Conservation (phyloP, 2,329 filamentous ascomycete genomes). For the Exophiala aquamarina region DNA sequence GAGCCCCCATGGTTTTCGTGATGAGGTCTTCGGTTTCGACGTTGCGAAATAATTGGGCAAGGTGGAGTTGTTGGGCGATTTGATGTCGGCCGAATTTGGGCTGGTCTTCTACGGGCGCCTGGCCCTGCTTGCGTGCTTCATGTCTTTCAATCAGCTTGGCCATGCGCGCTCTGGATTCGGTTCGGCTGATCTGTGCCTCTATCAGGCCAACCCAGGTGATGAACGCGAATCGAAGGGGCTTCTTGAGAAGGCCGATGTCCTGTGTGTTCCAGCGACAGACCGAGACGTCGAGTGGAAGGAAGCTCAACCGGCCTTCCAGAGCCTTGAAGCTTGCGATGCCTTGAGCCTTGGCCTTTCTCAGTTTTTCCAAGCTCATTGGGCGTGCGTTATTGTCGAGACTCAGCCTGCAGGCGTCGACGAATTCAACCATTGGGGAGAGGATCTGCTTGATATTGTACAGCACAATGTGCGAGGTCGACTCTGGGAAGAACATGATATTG, state of each 20-base stretch:
- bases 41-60: slow-evolving; percentile 40
- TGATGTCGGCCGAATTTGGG: slow-evolving; percentile 33
- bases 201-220: slow-evolving; percentile 38
- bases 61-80: slow-evolving; percentile 33
- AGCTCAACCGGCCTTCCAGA: slow-evolving; percentile 42
- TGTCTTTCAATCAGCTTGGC: neutral
- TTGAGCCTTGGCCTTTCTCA: slow-evolving; percentile 34
- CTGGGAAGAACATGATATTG: slow-evolving; percentile 50
- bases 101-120: neutral
- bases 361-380: slow-evolving; percentile 19
- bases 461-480: slow-evolving; percentile 49
- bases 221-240: slow-evolving; percentile 38
- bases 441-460: slow-evolving; percentile 36
- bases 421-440: slow-evolving; percentile 33
- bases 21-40: slow-evolving; percentile 38
- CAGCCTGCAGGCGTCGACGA: slow-evolving; percentile 13
- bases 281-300: slow-evolving; percentile 50
- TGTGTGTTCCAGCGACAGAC: slow-evolving; percentile 47
- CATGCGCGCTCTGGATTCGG: neutral
- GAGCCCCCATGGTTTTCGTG: slow-evolving; percentile 33
- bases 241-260: slow-evolving; percentile 42
- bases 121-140: neutral
- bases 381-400: slow-evolving; percentile 25
- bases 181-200: slow-evolving; percentile 44
- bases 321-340: slow-evolving; percentile 40